Evolutionary conservation across 208 protist genomes (phyloP).

Genomic region (Leptomonas seymouri): DNA sequence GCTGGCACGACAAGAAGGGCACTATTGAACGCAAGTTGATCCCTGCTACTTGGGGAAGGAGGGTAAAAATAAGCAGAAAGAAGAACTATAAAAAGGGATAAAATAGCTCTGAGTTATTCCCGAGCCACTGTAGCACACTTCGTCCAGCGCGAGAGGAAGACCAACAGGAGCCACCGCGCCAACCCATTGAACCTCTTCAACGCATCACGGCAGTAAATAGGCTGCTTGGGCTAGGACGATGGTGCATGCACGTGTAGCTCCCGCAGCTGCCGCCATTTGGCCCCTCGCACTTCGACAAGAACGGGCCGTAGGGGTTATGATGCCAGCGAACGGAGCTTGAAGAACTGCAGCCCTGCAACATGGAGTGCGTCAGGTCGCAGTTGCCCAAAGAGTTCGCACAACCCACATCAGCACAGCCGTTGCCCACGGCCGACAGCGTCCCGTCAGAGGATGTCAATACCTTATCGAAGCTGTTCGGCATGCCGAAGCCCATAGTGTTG

Average conservation of each 20-base stretch:
- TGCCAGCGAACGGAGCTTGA: conserved; percentile 29
- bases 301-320: conserved; percentile 35
- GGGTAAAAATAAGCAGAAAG: background rate
- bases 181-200: background rate
- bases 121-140: background rate
- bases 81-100: background rate
- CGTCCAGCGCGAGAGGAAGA: background rate
- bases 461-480: conserved; percentile 36
- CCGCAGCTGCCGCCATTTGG: conserved; percentile 11
- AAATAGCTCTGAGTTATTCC: background rate
- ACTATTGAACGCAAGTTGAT: background rate
- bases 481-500: background rate
- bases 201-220: conserved; percentile 15
- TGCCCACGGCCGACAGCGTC: conserved; percentile 7
- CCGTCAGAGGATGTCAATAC: conserved; percentile 15
- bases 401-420: background rate
- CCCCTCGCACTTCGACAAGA: conserved; percentile 13
- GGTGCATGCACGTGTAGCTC: background rate
- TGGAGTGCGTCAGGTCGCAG: conserved; percentile 9
- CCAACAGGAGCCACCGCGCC: background rate
- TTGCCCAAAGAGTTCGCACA: conserved; percentile 1
- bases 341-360: conserved; percentile 21
- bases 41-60: background rate
- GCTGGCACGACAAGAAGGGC: background rate
- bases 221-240: background rate